Conservation (phyloP, 2,329 filamentous ascomycete species). For the Aspergillus sp. region DNA sequence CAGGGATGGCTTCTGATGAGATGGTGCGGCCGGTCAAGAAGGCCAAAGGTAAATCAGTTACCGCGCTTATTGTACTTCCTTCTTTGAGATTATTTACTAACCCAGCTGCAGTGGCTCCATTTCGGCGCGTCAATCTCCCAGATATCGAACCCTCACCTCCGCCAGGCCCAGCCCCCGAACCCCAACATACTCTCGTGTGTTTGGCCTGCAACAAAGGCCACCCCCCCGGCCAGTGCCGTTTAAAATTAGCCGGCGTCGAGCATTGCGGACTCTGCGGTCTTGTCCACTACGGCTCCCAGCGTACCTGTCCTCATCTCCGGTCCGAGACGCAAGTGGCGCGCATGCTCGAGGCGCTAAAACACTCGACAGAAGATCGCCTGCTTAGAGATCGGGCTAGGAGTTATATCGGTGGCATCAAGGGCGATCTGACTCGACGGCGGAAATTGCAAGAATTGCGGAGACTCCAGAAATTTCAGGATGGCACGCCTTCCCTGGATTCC, state of each 20-base stretch:
- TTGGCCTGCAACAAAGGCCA: conserved; percentile 49
- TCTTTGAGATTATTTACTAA: conserved; percentile 6
- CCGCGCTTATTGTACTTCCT: background rate
- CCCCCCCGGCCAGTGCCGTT: conserved; percentile 49
- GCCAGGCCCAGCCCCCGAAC: conserved; percentile 3
- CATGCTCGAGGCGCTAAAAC: conserved; percentile 56
- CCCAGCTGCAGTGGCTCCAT: conserved; percentile 24
- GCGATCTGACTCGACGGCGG: conserved; percentile 37
- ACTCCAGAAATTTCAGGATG: too few relatives aligned
- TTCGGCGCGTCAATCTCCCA: conserved; percentile 27
- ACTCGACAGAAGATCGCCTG: conserved; percentile 48
- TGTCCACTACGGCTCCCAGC: conserved; percentile 49
- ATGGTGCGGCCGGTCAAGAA: conserved; percentile 16
- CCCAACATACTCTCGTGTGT: conserved; percentile 30
- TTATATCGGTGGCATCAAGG: conserved; percentile 51
- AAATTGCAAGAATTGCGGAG: background rate
- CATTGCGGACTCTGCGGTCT: conserved; percentile 58
- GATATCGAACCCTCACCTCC: conserved; percentile 1
- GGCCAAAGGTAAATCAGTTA: conserved; percentile 13
- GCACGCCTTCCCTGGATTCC: too few relatives aligned
- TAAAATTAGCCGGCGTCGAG: conserved; percentile 53
- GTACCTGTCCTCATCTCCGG: conserved; percentile 54
- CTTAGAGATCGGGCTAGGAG: conserved; percentile 47
- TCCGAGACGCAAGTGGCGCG: conserved; percentile 55
- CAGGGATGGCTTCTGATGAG: conserved; percentile 14